phyloP scores from a whole-genome alignment of 495 filamentous ascomycete genomes.

The Penicillium lividum region DNA sequence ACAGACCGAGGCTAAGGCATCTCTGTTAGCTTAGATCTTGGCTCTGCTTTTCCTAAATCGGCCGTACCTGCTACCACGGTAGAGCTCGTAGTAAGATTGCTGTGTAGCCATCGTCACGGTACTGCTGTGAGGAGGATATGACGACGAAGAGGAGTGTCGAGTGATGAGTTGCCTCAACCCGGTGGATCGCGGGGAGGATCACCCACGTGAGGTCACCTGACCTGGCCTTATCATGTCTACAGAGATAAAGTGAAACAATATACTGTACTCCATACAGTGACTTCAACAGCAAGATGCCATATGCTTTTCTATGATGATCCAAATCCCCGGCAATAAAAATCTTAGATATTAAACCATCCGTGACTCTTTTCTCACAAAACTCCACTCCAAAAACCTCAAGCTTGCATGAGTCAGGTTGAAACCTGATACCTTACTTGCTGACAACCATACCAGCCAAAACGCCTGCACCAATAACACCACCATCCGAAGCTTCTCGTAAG shows the following conservation, averaged over 20 bases:
- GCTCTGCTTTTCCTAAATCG: not conserved
- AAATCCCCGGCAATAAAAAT: constrained; percentile 6
- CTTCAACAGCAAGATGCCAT: constrained; percentile 8
- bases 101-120: constrained; percentile 32
- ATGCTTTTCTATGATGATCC: constrained; percentile 20
- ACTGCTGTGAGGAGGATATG: constrained; percentile 10
- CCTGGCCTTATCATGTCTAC: not conserved
- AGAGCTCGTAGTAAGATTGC: constrained; percentile 83
- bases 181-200: constrained; percentile 19
- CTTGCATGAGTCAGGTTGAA: constrained; percentile 1
- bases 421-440: constrained; percentile 23
- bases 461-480: constrained; percentile 74
- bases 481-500: constrained; percentile 69
- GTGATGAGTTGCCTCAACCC: constrained; percentile 15
- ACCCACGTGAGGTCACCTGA: constrained; percentile 21
- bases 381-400: constrained; percentile 6
- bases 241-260: too few species aligned
- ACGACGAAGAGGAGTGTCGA: constrained; percentile 19
- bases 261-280: too few species aligned
- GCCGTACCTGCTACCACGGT: constrained; percentile 88
- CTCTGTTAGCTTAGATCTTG: constrained; percentile 17
- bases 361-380: constrained; percentile 14
- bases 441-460: constrained; percentile 66
- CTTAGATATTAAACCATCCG: constrained; percentile 5
- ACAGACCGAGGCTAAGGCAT: constrained; percentile 73